Evolutionary conservation across 148 eudicot genomes (phyloP), one percentile per base, ranked within the genome.

Genomic region (Tetragonia tetragonoides): DNA sequence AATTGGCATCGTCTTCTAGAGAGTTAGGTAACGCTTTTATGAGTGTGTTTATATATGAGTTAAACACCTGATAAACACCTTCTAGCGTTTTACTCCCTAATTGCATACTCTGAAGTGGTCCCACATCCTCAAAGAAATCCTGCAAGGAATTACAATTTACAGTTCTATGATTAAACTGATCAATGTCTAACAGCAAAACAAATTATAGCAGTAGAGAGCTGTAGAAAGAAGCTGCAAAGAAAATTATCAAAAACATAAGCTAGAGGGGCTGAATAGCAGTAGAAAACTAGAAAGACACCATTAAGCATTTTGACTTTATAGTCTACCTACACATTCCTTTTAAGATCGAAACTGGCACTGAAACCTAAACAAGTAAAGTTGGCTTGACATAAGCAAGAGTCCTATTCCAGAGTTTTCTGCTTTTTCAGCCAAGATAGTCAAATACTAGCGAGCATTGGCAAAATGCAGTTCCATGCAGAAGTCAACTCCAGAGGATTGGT

Each of bases 121-220:
- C 97, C 73, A 94, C 98, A 84, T 94, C 98, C 76, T 92, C 97
- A 78, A 94, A 90, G 75, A 94, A 92, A 78, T 94, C 97, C 98
- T 94, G 88, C 62, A 82, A 70, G 62, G 63, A 72, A 67, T 17
- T 53, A 24, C 42, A 39, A 53, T 41, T 59, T 15, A 51, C 6
- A 61, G 68, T 64, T 16, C 56, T 72, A 14, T 0, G 34, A 57
- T 42, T 54, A 46, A 56, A 15, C 21, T 68, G 14, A 60, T 12
- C 54, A 10, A 34, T 17, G 24, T 12, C 44, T 40, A 62, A 20
- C 59, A 73, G 66, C 44, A 68, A 75, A 61, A 73, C 1, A 5
- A 53, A 46, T 44, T 5, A 2, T 41, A 28, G 47, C 7, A 44
- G 47, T 44, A 44, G 34, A 28, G 34, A 28, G 34, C 34, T 28